Base-by-base conservation (phyloP, 2,329 filamentous ascomycete species). In the Neonectria neomacrospora region DNA sequence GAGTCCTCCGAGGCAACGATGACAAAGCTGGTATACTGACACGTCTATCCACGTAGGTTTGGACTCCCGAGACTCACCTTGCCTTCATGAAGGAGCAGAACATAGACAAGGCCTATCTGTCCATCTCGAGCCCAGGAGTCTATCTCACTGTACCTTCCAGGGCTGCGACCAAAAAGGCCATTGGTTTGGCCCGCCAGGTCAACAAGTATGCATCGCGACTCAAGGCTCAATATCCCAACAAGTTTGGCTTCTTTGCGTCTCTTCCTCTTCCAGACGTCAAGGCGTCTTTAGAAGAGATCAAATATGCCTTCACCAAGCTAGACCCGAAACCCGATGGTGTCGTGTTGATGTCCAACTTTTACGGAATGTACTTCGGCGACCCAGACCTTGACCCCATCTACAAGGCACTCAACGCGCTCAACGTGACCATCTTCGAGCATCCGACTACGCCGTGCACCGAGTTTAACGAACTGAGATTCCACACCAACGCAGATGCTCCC, bases 401-500 rank as follows among this genome's bases (percentile, higher is more conserved):
- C 64, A 76, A 80, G 2, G 81, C 79, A 37, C 71, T 88, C 26
- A 81, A 86, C 57, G 67, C 73, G 3, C 71, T 82, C 2, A 76
- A 81, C 4, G 82, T 82, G 0, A 81, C 78, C 1, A 76, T 86
- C 1, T 87, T 88, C 70, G 81, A 87, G 48, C 86, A 88, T 58
- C 85, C 84, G 1, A 86, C 84, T 0, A 83, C 77, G n/a, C 82
- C 81, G 0, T 82, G 78, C 60, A 80, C 79, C 3, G 73, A 72
- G 30, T 44, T 32, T 9, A 67, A 67, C 28, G 30, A 53, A 7
- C 9, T 41, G 7, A 22, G 20, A 1, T 71, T 63, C 12, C 34
- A 42, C 1, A 67, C 60, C 20, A 52, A 69, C 41, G 64, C 55
- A 2, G 26, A 47, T 5, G 44, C 54, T 14, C 42, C 66, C 11